Percentiles rank a stretch among this genome's conserved stretches.
Conservation (phyloP, 257 asterid species). For the Sherardia arvensis region DNA sequence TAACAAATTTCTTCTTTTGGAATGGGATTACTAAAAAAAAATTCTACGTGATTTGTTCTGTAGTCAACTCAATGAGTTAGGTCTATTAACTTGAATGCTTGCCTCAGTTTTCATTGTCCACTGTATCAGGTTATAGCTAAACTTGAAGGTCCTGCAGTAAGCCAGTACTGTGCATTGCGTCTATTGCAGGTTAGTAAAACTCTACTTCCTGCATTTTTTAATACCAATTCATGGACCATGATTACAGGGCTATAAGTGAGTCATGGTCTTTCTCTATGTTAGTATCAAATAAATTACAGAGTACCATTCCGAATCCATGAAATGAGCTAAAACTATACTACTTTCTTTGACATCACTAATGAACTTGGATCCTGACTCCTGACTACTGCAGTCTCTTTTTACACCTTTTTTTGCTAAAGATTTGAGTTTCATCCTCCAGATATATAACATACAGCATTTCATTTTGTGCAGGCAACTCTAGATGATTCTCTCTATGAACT, state of each 20-base stretch:
- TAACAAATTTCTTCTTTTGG: neutral
- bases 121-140: conserved; percentile 89
- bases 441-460: conserved; percentile 22
- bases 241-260: neutral
- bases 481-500: conserved; percentile 89
- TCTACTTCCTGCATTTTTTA: neutral
- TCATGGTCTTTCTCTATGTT: neutral
- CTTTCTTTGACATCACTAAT: neutral
- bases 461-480: conserved; percentile 75
- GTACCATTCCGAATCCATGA: neutral
- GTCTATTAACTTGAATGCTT: neutral
- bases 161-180: conserved; percentile 93
- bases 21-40: neutral
- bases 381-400: neutral
- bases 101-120: conserved; percentile 19
- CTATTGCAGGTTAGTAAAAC: conserved; percentile 68
- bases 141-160: conserved; percentile 97
- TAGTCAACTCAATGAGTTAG: neutral
- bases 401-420: neutral
- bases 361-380: neutral
- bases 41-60: neutral
- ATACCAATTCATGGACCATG: neutral
- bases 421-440: conserved; percentile 6
- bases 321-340: neutral
- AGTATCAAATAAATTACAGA: neutral